Evolutionary conservation across 2,329 filamentous ascomycete genomes (phyloP).

Genomic region (Clarireedia homoeocarpa): DNA sequence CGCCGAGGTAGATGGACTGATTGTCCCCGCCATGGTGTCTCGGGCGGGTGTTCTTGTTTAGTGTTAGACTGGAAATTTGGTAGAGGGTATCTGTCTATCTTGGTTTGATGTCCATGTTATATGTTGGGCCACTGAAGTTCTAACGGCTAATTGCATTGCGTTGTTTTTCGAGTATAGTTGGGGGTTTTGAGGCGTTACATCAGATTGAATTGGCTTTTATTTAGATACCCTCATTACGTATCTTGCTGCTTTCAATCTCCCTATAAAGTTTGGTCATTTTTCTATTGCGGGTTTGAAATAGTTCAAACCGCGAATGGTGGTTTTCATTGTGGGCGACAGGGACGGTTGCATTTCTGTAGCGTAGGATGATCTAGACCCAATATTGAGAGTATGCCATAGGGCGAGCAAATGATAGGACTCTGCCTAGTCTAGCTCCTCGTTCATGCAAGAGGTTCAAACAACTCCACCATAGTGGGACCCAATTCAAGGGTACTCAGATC

Average conservation of each 20-base stretch:
- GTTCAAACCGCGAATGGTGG: background rate
- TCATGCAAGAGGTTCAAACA: background rate
- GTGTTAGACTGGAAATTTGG: background rate
- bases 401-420: background rate
- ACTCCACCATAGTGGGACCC: background rate
- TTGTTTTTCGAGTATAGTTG: background rate
- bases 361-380: background rate
- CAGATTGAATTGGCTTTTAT: background rate
- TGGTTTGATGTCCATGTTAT: background rate
- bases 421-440: no score
- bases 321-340: background rate
- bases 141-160: background rate
- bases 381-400: background rate
- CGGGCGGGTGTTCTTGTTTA: background rate
- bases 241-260: constrained; percentile 14
- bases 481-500: background rate
- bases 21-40: background rate
- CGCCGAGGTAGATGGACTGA: background rate
- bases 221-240: constrained; percentile 14
- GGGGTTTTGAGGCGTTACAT: background rate
- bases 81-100: background rate
- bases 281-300: constrained; percentile 8
- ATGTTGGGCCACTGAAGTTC: background rate
- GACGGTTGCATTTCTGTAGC: background rate
- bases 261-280: constrained; percentile 1